These are phyloP conservation scores for Calocera viscosa DNA, from an alignment of 768 basidiomycete genomes.

Conservation along the genomic window DNA sequence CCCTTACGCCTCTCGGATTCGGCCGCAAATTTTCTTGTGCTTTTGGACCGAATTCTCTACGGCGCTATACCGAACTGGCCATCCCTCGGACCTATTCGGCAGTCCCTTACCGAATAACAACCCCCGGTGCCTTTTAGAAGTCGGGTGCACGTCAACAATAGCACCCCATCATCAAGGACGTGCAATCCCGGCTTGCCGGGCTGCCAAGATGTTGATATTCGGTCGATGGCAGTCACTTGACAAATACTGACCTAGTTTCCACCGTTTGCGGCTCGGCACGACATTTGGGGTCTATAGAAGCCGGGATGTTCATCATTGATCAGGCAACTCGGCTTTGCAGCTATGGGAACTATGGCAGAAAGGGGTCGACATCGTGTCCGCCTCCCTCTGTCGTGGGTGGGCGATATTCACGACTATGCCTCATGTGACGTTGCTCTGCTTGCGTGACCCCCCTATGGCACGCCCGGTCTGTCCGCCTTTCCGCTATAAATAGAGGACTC, in stretches of 20 bases:
- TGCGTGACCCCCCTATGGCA: background rate
- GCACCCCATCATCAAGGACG: background rate
- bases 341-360: constrained; percentile 1
- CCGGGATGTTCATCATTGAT: background rate
- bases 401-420: background rate
- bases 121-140: constrained; percentile 2
- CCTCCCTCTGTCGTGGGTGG: background rate
- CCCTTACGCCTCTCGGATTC: background rate
- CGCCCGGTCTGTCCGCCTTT: background rate
- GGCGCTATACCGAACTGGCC: background rate
- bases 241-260: background rate
- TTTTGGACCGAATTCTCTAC: background rate
- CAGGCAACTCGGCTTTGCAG: background rate
- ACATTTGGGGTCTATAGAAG: background rate
- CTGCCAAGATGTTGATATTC: background rate
- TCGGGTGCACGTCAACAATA: background rate
- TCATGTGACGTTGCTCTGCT: background rate
- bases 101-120: background rate
- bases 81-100: constrained; percentile 1
- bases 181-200: background rate
- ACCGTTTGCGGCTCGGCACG: background rate
- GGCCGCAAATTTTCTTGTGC: background rate
- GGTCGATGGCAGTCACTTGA: background rate
- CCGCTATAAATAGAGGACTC: background rate
- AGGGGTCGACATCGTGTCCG: background rate